These are phyloP conservation scores for Pezicula neosporulosa DNA, from an alignment of 2,329 filamentous ascomycete genomes.

Conservation along the genomic window DNA sequence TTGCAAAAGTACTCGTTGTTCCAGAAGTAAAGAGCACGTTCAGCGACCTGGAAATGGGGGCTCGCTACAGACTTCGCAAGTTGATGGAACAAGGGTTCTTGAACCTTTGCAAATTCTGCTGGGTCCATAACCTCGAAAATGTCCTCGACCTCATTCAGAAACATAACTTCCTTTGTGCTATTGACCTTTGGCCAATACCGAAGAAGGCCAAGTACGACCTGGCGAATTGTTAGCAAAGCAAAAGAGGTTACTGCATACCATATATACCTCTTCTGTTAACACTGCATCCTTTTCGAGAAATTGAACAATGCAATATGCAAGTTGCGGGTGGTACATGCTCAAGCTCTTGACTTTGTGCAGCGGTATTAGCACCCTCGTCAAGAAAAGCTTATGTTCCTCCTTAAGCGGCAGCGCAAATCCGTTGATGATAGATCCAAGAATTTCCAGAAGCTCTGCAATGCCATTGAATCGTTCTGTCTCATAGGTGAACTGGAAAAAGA, in stretches of 20 bases:
- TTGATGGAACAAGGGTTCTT: slow-evolving; percentile 96
- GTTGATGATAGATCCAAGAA: slow-evolving; percentile 97
- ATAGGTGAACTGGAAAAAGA: slow-evolving; percentile 99
- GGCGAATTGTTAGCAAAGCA: slow-evolving; percentile 9
- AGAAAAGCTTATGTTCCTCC: slow-evolving; percentile 97
- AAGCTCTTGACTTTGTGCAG: slow-evolving; percentile 98
- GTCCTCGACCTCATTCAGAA: slow-evolving; percentile 97
- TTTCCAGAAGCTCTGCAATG: slow-evolving; percentile 93
- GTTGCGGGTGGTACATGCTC: slow-evolving; percentile 99
- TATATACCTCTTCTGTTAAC: slow-evolving; percentile 85
- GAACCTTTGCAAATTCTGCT: slow-evolving; percentile 96
- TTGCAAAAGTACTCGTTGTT: slow-evolving; percentile 99
- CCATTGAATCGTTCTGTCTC: slow-evolving; percentile 98
- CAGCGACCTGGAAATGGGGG: slow-evolving; percentile 97
- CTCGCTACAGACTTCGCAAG: slow-evolving; percentile 97
- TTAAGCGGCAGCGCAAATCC: slow-evolving; percentile 95
- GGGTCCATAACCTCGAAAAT: slow-evolving; percentile 99
- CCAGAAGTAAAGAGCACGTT: slow-evolving; percentile 98
- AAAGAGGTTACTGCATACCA: not conserved
- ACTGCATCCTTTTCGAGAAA: slow-evolving; percentile 97
- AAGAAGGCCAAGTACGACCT: slow-evolving; percentile 90
- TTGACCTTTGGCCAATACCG: slow-evolving; percentile 99
- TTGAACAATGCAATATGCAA: slow-evolving; percentile 98
- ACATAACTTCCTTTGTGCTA: slow-evolving; percentile 99
- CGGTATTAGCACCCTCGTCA: slow-evolving; percentile 88